Evolutionary conservation across 495 filamentous ascomycete species (phyloP).

Genomic region (Xylaria nigripes): DNA sequence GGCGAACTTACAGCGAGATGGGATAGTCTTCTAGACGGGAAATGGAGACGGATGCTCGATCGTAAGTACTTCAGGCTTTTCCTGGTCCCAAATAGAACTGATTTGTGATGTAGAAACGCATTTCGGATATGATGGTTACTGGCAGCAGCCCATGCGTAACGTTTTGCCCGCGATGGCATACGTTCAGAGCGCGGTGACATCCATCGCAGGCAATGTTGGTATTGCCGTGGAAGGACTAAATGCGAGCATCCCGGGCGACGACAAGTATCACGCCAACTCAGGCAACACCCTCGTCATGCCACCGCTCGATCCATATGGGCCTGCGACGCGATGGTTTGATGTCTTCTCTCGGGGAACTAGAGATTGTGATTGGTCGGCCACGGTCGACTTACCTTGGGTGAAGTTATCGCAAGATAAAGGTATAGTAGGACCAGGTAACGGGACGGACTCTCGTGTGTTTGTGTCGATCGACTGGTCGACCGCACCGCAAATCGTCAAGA

Average conservation of each 20-base stretch:
- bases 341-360: constrained; percentile 56
- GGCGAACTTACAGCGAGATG: constrained; percentile 52
- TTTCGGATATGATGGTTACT: constrained; percentile 45
- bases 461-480: constrained; percentile 55
- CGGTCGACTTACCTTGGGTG: constrained; percentile 47
- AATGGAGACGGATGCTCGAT: constrained; percentile 70
- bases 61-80: constrained; percentile 27
- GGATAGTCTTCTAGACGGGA: constrained; percentile 55
- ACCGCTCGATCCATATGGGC: constrained; percentile 56
- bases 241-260: constrained; percentile 58
- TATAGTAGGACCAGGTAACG: constrained; percentile 38
- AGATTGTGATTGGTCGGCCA: constrained; percentile 49
- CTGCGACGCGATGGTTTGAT: constrained; percentile 53
- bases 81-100: neutral
- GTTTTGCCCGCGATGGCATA: constrained; percentile 52
- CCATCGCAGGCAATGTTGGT: constrained; percentile 55
- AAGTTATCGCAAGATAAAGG: constrained; percentile 48
- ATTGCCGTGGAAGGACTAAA: constrained; percentile 58
- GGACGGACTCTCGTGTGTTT: constrained; percentile 49
- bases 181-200: constrained; percentile 47
- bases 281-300: constrained; percentile 48
- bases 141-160: constrained; percentile 68
- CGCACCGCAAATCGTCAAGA: constrained; percentile 42
- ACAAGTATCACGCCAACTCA: constrained; percentile 54
- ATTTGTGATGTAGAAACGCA: constrained; percentile 37